phyloP scores from a whole-genome alignment of 2,329 filamentous ascomycete genomes.

The Cylindrodendrum hubeiense region DNA sequence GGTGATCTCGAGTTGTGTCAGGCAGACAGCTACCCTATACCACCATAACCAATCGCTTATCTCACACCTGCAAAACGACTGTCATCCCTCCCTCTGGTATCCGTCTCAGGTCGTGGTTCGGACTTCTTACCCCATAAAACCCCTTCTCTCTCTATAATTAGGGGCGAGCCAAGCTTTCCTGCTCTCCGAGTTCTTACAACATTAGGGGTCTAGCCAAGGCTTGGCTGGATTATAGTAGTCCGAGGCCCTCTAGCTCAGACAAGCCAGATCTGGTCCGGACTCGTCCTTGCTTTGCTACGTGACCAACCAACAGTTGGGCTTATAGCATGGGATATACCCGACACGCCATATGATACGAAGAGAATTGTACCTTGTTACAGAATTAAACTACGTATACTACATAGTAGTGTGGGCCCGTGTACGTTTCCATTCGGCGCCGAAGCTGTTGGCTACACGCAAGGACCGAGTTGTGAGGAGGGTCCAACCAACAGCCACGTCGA shows the following conservation, averaged over 20 bases:
- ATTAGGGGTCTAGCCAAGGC: too few species aligned
- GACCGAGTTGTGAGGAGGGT: background rate
- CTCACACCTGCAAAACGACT: background rate
- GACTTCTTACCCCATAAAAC: background rate
- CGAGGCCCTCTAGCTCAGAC: background rate
- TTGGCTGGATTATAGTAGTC: background rate
- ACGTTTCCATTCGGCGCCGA: background rate
- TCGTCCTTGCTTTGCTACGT: background rate
- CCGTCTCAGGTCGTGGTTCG: background rate
- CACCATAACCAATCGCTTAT: background rate
- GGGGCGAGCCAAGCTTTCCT: background rate
- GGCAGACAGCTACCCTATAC: too few species aligned
- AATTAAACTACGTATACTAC: background rate
- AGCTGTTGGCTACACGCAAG: background rate
- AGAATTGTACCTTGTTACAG: background rate
- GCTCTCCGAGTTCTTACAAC: background rate
- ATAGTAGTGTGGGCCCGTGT: background rate
- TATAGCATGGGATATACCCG: constrained; percentile 1
- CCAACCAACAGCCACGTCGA: background rate
- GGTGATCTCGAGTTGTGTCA: too few species aligned
- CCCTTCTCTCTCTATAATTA: background rate
- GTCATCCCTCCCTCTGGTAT: background rate
- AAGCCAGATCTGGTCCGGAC: background rate
- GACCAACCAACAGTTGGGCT: background rate
- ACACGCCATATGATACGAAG: constrained; percentile 18